These are phyloP conservation scores for Carex scoparia DNA, from an alignment of 176 grass and related monocot genomes.

Conservation along the genomic window DNA sequence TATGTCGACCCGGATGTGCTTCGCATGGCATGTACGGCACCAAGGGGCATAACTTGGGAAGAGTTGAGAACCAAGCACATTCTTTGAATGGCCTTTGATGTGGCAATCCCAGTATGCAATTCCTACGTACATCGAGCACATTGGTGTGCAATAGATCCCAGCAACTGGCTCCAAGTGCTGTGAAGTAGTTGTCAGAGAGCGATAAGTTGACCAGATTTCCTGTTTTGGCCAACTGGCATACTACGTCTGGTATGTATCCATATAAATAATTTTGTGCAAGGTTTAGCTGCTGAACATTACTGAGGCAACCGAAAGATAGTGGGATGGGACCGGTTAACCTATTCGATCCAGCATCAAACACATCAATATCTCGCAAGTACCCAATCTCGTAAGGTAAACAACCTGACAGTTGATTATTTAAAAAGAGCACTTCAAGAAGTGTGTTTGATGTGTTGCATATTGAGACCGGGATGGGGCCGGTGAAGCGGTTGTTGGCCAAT, in stretches of 20 bases:
- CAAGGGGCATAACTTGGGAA: slow-evolving; percentile 52
- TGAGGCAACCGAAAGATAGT: slow-evolving; percentile 73
- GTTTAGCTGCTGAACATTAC: slow-evolving; percentile 47
- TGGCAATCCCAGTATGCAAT: slow-evolving; percentile 62
- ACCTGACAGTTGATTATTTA: slow-evolving; percentile 65
- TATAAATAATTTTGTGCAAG: slow-evolving; percentile 60
- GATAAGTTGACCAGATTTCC: slow-evolving; percentile 65
- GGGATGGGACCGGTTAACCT: slow-evolving; percentile 56
- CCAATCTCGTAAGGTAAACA: slow-evolving; percentile 79
- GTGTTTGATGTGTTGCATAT: slow-evolving; percentile 48
- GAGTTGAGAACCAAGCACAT: slow-evolving; percentile 46
- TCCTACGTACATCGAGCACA: slow-evolving; percentile 56
- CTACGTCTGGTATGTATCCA: slow-evolving; percentile 57
- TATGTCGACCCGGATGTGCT: slow-evolving; percentile 26
- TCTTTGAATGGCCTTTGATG: slow-evolving; percentile 48
- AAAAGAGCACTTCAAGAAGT: slow-evolving; percentile 69
- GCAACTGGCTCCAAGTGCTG: slow-evolving; percentile 46
- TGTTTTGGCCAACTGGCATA: slow-evolving; percentile 48
- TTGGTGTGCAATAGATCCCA: slow-evolving; percentile 37
- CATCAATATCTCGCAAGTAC: slow-evolving; percentile 32
- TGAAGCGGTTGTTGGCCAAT: slow-evolving; percentile 77
- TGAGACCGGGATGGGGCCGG: slow-evolving; percentile 39
- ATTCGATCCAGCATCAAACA: slow-evolving; percentile 70
- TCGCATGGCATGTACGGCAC: slow-evolving; percentile 56
- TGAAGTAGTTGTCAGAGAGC: slow-evolving; percentile 72